phyloP scores from a whole-genome alignment of 164 flowering plant genomes.

The Macadamia integrifolia region DNA sequence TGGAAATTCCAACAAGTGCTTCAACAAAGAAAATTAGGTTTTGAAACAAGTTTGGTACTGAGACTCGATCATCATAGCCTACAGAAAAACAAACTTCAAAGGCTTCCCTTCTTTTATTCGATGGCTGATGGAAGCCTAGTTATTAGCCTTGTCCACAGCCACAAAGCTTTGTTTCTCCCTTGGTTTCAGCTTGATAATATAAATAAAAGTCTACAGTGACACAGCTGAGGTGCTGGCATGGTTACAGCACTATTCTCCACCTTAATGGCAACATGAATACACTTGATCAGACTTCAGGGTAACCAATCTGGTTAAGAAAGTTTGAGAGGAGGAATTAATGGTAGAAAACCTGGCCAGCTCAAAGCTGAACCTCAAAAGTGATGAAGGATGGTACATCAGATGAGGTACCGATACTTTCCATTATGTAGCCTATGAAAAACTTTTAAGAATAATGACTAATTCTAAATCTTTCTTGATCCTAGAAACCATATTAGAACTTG shows the following conservation, averaged over 20 bases:
- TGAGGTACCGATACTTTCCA: constrained; percentile 23
- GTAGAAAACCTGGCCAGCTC: constrained; percentile 8
- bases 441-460: background rate
- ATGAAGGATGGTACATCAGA: constrained; percentile 28
- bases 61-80: constrained; percentile 28
- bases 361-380: constrained; percentile 20
- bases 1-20: constrained; percentile 22
- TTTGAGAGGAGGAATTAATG: constrained; percentile 8
- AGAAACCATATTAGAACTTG: background rate
- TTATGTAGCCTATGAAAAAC: background rate
- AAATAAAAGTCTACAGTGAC: constrained; percentile 24
- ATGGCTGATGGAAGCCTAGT: constrained; percentile 31
- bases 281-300: constrained; percentile 29
- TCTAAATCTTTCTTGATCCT: no score
- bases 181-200: constrained; percentile 12
- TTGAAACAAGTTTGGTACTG: constrained; percentile 28
- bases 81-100: constrained; percentile 28
- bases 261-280: constrained; percentile 30
- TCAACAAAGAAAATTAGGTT: constrained; percentile 27
- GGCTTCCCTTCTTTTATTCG: background rate
- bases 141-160: constrained; percentile 17
- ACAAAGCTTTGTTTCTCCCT: constrained; percentile 1
- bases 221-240: constrained; percentile 32
- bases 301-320: constrained; percentile 25
- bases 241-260: constrained; percentile 34